These are phyloP conservation scores for Scolecobasidium constrictum DNA, from an alignment of 2,329 filamentous ascomycete species.

Conservation along the genomic window DNA sequence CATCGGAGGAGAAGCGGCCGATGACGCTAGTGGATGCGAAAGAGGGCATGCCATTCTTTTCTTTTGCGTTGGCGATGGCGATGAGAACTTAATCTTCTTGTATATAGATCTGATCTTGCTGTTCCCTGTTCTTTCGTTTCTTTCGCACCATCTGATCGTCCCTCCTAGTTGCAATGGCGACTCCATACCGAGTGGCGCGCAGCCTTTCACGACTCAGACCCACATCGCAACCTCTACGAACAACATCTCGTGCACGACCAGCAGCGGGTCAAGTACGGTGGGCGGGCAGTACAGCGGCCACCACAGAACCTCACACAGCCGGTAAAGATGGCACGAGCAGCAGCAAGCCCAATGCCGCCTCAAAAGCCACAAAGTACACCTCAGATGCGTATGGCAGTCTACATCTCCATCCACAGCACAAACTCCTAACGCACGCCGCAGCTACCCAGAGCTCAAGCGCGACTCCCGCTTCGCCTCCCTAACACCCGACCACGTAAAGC, in stretches of 20 bases:
- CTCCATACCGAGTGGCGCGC: conserved; percentile 1
- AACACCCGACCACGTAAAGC: conserved; percentile 66
- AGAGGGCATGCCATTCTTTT: too few relatives aligned
- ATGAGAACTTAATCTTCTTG: too few relatives aligned
- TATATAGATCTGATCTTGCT: too few relatives aligned
- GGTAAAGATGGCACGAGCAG: conserved; percentile 24
- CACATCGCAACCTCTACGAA: not conserved
- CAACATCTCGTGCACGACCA: conserved; percentile 13
- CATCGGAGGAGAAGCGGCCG: conserved; percentile 7
- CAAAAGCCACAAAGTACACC: conserved; percentile 59
- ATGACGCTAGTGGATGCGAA: conserved; percentile 8
- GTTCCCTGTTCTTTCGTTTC: too few relatives aligned
- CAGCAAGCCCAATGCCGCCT: conserved; percentile 19
- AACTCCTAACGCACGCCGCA: conserved; percentile 11
- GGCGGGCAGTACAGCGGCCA: conserved; percentile 26
- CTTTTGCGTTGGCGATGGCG: too few relatives aligned
- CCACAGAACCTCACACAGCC: conserved; percentile 29
- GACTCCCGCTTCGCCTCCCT: conserved; percentile 64
- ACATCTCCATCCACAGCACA: not conserved
- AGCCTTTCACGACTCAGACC: not conserved
- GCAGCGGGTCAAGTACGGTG: conserved; percentile 23
- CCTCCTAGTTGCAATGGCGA: conserved; percentile 21
- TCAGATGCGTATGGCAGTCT: conserved; percentile 53
- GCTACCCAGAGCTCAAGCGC: conserved; percentile 71
- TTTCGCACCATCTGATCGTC: too few relatives aligned